phyloP scores from a whole-genome alignment of 306 rosid species.

The Purshia tridentata region DNA sequence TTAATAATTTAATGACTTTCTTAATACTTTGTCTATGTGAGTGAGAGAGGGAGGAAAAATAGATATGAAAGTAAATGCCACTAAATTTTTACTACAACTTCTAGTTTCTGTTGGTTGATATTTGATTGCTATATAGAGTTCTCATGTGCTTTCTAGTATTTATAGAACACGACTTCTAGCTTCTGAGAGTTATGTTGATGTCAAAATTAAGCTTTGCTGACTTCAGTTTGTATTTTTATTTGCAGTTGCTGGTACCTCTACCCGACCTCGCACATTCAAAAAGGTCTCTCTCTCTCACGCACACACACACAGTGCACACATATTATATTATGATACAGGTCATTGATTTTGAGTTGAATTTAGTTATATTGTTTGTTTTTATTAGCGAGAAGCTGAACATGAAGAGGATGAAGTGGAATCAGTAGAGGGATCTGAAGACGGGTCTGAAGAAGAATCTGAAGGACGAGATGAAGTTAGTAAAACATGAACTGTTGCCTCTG shows the following conservation, averaged over 20 bases:
- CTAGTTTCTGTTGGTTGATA: background rate
- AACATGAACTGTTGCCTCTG: background rate
- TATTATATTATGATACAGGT: background rate
- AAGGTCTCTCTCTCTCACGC: constrained; percentile 38
- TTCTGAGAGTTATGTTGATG: background rate
- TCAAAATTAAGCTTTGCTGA: background rate
- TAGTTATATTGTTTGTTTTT: constrained; percentile 28
- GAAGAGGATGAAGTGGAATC: constrained; percentile 48
- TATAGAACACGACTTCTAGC: background rate
- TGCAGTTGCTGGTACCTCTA: constrained; percentile 87
- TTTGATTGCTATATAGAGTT: background rate
- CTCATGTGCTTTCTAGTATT: background rate
- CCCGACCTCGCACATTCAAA: constrained; percentile 70
- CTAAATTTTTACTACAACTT: background rate
- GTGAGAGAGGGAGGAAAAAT: background rate
- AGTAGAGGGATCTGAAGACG: constrained; percentile 56
- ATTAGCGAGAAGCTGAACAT: constrained; percentile 64
- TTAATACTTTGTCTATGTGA: background rate
- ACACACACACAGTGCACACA: background rate
- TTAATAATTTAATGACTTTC: background rate
- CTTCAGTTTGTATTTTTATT: constrained; percentile 10
- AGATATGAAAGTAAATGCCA: background rate
- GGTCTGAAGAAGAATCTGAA: constrained; percentile 57
- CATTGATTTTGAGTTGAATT: constrained; percentile 15
- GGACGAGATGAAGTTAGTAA: constrained; percentile 26